Evolutionary conservation across 371 early-diverging fungal species (phyloP).

Genomic region (Chytridiales sp.): DNA sequence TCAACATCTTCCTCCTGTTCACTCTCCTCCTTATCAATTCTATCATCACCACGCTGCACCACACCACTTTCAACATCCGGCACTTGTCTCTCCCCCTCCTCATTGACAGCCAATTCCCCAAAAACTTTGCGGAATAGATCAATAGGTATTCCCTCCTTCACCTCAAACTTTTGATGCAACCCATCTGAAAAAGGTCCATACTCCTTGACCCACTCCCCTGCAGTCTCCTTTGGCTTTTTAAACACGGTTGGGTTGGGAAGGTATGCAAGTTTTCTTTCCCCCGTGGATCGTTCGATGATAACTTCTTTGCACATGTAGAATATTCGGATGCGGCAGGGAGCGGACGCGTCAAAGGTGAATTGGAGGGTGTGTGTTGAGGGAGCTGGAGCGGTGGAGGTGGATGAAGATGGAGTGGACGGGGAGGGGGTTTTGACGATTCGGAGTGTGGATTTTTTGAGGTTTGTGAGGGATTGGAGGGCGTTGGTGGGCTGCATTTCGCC

Average conservation of each 20-base stretch:
- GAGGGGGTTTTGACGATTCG: slow-evolving; percentile 12
- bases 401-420: slow-evolving; percentile 1
- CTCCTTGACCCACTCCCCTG: background rate
- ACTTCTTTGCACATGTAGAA: slow-evolving; percentile 16
- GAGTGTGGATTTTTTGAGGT: slow-evolving; percentile 23
- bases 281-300: slow-evolving; percentile 2
- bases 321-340: slow-evolving; percentile 17
- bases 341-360: slow-evolving; percentile 22
- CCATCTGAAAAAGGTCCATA: slow-evolving; percentile 28
- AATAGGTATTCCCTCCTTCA: slow-evolving; percentile 16
- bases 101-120: slow-evolving; percentile 6
- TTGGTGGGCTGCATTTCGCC: slow-evolving; percentile 8
- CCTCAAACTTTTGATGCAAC: slow-evolving; percentile 13
- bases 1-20: background rate
- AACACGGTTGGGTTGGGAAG: slow-evolving; percentile 2
- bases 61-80: background rate
- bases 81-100: background rate
- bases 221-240: background rate
- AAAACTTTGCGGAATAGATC: slow-evolving; percentile 13
- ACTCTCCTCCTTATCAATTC: background rate
- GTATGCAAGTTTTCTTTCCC: slow-evolving; percentile 2
- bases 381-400: background rate
- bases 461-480: slow-evolving; percentile 18
- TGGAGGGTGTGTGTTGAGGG: slow-evolving; percentile 12
- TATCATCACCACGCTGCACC: background rate